phyloP scores from a whole-genome alignment of 1,139 yeast species.

The Hansenula anomala region DNA sequence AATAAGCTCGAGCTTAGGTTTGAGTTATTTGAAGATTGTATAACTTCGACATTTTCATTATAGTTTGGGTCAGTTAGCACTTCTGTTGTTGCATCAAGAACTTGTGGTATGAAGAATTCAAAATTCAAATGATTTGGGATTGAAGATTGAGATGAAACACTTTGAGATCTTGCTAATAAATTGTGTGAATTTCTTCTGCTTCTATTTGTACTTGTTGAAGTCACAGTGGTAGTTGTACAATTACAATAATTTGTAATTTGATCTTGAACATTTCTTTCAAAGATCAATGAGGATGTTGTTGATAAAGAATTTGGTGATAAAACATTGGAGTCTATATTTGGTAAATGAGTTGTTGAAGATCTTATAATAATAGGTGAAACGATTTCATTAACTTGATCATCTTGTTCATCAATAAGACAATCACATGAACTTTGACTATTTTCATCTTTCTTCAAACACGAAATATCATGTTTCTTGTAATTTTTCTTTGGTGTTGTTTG shows the following conservation, averaged over 20 bases:
- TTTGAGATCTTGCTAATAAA: constrained; percentile 3
- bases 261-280: constrained; percentile 36
- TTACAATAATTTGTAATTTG: constrained; percentile 6
- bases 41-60: constrained; percentile 22
- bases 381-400: constrained; percentile 3
- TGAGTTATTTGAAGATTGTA: constrained; percentile 9
- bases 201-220: background rate
- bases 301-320: constrained; percentile 22
- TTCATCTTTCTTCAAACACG: background rate
- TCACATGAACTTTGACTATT: background rate
- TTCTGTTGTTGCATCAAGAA: constrained; percentile 63
- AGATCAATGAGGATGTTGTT: constrained; percentile 27
- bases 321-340: background rate
- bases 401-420: constrained; percentile 2
- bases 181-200: constrained; percentile 12
- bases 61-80: constrained; percentile 29
- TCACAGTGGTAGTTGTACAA: background rate
- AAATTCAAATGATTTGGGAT: constrained; percentile 36
- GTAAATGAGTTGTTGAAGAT: background rate
- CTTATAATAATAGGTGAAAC: background rate
- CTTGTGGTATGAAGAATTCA: constrained; percentile 67
- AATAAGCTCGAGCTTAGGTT: constrained; percentile 6
- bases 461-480: too few species aligned
- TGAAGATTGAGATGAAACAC: constrained; percentile 8
- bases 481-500: too few species aligned